Evolutionary conservation across 2,329 filamentous ascomycete genomes (phyloP), one percentile per base, ranked within the genome.

Genomic region (Calonectria hongkongensis): DNA sequence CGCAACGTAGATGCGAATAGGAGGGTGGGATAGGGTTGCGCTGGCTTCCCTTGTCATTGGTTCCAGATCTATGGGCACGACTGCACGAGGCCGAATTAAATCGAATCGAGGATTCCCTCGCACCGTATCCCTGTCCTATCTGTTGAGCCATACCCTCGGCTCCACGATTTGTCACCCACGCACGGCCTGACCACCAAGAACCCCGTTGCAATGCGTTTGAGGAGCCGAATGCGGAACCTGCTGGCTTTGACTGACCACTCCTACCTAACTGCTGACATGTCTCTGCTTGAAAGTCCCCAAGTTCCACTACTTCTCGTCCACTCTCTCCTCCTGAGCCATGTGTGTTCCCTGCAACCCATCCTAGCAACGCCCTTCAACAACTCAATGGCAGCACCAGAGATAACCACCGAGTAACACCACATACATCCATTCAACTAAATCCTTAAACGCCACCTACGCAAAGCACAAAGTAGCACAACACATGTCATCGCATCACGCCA

Each of bases 81-180:
- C 51, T 56, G 51, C 51, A 56, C 51, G 51, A 36, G 33, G n/a
- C 30, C 16, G 30, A 56, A 36, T 33, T 30, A 27, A 33, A 36
- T 56, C 51, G 30, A 39, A 56, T 56, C 12, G 2, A 36, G 21
- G 8, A 21, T 21, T 56, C 51, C 30, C 16, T n/a, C 51, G 36
- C 27, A 28, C 18, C 50, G 28, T 25, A 56, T 56, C 51, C 51
- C 51, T 56, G 50, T 36, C 51, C 51, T 56, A 28, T 36, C 51
- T 56, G 51, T 36, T 28, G 18, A 39, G 51, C 51, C 51, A 56
- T 56, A 18, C 30, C 50, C 28, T 36, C 30, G 50, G 50, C 50
- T 56, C 50, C 50, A 39, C 51, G 51, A 56, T 21, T 36, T 36
- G 4, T 10, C 50, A 36, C 27, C 21, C 48, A 30, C 13, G 8